Evolutionary conservation across 2,329 filamentous ascomycete genomes (phyloP).

Genomic region (Volutella citrinella): DNA sequence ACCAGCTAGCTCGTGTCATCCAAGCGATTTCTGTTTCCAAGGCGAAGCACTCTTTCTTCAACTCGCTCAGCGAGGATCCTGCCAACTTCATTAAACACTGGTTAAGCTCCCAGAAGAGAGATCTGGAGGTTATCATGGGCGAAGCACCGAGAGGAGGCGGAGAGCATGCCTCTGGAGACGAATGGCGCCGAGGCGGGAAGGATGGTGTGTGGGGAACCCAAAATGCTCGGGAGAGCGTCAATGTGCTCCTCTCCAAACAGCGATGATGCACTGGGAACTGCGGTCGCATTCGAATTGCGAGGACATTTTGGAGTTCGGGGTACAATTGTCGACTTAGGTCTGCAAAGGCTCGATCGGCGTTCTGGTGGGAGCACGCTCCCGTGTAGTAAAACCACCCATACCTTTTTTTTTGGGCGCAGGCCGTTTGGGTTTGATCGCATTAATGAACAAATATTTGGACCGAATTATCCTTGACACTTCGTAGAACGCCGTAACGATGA

Average conservation of each 20-base stretch:
- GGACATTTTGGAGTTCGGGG: constrained; percentile 18
- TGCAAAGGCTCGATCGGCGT: too few relatives aligned
- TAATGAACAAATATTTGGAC: too few relatives aligned
- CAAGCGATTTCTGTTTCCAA: constrained; percentile 83
- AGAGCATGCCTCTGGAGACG: constrained; percentile 55
- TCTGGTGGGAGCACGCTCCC: too few relatives aligned
- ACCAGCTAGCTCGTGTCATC: constrained; percentile 78
- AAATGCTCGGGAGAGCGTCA: constrained; percentile 62
- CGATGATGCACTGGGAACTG: constrained; percentile 24
- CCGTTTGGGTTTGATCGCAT: too few relatives aligned
- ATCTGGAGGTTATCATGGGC: constrained; percentile 83
- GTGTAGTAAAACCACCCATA: too few relatives aligned
- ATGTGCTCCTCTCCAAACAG: constrained; percentile 56
- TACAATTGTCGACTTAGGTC: too few relatives aligned
- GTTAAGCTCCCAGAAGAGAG: constrained; percentile 87
- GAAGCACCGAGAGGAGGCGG: constrained; percentile 67
- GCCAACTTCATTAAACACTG: constrained; percentile 81
- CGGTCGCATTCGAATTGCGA: constrained; percentile 3
- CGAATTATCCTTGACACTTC: too few relatives aligned
- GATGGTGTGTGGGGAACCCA: constrained; percentile 55
- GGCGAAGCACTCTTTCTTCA: constrained; percentile 86
- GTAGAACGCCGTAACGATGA: too few relatives aligned
- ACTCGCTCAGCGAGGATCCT: constrained; percentile 74
- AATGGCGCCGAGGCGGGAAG: constrained; percentile 63
- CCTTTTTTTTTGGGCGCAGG: too few relatives aligned